Conservation (phyloP, 2,329 filamentous ascomycete genomes). For the Phoma sp. region DNA sequence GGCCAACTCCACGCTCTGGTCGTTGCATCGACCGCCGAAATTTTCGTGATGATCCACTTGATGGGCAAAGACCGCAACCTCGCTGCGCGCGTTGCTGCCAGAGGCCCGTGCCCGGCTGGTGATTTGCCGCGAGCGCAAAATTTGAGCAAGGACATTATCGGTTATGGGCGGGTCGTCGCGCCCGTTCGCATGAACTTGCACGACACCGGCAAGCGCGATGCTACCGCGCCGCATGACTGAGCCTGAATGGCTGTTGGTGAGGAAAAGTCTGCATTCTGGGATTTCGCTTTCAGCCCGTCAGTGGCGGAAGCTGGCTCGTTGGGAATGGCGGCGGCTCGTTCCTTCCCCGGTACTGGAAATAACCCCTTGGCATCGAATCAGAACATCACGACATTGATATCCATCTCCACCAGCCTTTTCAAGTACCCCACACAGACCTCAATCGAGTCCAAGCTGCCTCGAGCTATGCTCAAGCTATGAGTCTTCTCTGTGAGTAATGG, state of each 20-base stretch:
- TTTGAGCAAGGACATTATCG: conserved; percentile 29
- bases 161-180: conserved; percentile 32
- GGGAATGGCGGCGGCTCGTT: conserved; percentile 30
- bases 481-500: conserved; percentile 21
- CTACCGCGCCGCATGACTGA: conserved; percentile 18
- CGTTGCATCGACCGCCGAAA: conserved; percentile 31
- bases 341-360: conserved; percentile 28
- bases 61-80: conserved; percentile 23
- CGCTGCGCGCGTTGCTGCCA: conserved; percentile 23
- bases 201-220: conserved; percentile 13
- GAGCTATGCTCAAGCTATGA: conserved; percentile 17
- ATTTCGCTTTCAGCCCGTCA: conserved; percentile 19
- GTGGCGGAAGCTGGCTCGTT: conserved; percentile 23
- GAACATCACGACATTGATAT: conserved; percentile 1
- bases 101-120: conserved; percentile 28
- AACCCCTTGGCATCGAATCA: conserved; percentile 22
- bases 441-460: conserved; percentile 19
- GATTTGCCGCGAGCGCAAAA: conserved; percentile 29
- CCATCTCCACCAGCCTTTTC: conserved; percentile 2
- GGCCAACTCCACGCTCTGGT: conserved; percentile 35
- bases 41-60: conserved; percentile 43
- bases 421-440: conserved; percentile 17
- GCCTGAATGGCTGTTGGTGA: conserved; percentile 16
- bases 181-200: conserved; percentile 19
- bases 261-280: conserved; percentile 37